Conservation (phyloP, 1,284 basidiomycete species). For the Trametes polyzona region DNA sequence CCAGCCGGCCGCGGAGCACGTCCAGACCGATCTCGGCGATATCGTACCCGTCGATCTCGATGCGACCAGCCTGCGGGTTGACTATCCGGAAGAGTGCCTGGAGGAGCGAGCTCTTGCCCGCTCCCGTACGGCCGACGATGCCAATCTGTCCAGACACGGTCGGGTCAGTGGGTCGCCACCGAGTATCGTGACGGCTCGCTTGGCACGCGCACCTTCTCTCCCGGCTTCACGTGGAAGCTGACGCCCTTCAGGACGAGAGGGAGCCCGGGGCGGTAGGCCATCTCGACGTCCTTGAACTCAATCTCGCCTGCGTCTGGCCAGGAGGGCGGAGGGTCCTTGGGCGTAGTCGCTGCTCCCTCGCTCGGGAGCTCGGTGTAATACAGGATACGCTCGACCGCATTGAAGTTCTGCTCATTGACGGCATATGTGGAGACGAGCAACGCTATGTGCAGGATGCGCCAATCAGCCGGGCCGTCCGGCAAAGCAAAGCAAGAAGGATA, state of each 20-base stretch:
- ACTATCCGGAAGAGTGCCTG: constrained; percentile 77
- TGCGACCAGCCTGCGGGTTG: constrained; percentile 62
- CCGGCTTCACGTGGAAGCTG: constrained; percentile 63
- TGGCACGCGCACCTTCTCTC: constrained; percentile 68
- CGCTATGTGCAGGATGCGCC: constrained; percentile 38
- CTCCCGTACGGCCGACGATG: constrained; percentile 76
- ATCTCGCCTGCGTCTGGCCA: constrained; percentile 75
- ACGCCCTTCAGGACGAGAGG: constrained; percentile 76
- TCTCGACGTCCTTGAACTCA: constrained; percentile 61
- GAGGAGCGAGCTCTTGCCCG: constrained; percentile 80
- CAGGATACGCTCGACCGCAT: constrained; percentile 70
- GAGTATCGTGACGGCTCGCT: neutral
- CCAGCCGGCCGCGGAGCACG: constrained; percentile 61
- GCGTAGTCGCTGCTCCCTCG: constrained; percentile 48
- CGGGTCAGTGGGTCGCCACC: neutral
- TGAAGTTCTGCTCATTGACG: constrained; percentile 71
- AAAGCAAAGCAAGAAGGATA: neutral
- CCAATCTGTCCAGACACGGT: constrained; percentile 52
- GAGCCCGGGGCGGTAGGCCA: constrained; percentile 73
- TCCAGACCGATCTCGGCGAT: constrained; percentile 60
- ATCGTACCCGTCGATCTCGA: constrained; percentile 75
- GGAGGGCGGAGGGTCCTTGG: constrained; percentile 55
- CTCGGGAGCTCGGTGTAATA: constrained; percentile 58
- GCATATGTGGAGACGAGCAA: constrained; percentile 62
- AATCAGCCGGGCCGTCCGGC: neutral